phyloP scores from a whole-genome alignment of 768 basidiomycete genomes.

The Panellus pusillus region DNA sequence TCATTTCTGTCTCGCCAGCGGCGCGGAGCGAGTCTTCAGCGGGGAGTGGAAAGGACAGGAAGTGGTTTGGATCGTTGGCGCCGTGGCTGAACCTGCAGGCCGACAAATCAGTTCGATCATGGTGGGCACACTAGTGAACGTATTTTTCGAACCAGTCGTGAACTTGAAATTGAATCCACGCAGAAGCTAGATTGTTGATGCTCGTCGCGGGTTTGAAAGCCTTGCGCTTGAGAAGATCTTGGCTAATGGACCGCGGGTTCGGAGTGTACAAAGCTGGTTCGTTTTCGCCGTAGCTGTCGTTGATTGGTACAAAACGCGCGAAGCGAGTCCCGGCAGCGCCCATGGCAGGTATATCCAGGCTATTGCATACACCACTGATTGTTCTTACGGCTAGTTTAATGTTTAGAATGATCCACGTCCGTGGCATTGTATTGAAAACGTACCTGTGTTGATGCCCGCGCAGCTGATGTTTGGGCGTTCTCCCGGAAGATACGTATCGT shows the following conservation, averaged over 20 bases:
- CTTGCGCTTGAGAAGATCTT: constrained; percentile 14
- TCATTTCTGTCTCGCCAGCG: constrained; percentile 12
- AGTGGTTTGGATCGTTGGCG: constrained; percentile 10
- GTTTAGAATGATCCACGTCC: background rate
- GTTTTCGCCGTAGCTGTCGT: constrained; percentile 11
- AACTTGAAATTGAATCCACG: constrained; percentile 12
- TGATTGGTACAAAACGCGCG: constrained; percentile 12
- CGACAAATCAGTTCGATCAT: no score
- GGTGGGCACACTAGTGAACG: background rate
- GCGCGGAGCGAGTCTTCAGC: constrained; percentile 9
- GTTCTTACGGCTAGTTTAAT: constrained; percentile 7
- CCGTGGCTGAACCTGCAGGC: constrained; percentile 14
- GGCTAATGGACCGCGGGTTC: constrained; percentile 16
- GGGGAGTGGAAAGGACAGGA: constrained; percentile 5
- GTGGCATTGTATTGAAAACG: background rate
- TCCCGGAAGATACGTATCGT: constrained; percentile 14
- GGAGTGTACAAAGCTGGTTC: constrained; percentile 8
- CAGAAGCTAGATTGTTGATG: constrained; percentile 14
- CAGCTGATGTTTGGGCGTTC: constrained; percentile 8
- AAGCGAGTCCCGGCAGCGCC: constrained; percentile 12
- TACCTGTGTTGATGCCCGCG: constrained; percentile 13
- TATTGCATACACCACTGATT: constrained; percentile 13
- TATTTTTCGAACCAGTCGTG: constrained; percentile 11
- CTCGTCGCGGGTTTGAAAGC: constrained; percentile 10
- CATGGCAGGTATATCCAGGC: constrained; percentile 14